A percentile compares a stretch with the other conserved stretches of the same genome.
These are phyloP conservation scores for Pilatotrama ljubarskyi DNA, from an alignment of 768 basidiomycete species.

Conservation along the genomic window DNA sequence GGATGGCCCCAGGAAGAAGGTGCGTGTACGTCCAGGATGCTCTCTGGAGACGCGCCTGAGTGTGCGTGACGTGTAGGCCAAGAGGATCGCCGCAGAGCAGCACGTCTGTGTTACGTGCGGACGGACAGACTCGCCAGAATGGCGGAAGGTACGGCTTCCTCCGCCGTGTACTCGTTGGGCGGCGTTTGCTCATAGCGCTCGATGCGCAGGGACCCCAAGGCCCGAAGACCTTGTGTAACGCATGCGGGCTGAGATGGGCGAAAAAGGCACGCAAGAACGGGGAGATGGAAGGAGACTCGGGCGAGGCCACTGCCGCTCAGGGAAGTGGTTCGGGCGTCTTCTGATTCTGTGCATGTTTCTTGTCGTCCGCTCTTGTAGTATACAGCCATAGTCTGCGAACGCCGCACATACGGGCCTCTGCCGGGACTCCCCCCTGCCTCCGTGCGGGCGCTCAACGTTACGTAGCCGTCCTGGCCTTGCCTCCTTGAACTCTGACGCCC, in stretches of 20 bases:
- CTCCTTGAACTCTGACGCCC: background rate
- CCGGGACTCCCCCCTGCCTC: too few species aligned
- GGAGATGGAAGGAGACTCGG: conserved; percentile 22
- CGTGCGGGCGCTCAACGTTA: too few species aligned
- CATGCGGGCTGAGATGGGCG: conserved; percentile 93
- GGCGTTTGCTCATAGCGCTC: background rate
- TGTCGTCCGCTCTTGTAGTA: background rate
- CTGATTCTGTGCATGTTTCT: background rate
- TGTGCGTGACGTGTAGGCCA: conserved; percentile 13
- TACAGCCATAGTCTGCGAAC: background rate
- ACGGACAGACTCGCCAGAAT: conserved; percentile 94
- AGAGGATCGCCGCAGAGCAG: conserved; percentile 50
- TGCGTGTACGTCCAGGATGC: conserved; percentile 23
- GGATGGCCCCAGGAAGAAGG: conserved; percentile 62
- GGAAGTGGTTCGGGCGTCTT: background rate
- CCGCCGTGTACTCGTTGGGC: background rate
- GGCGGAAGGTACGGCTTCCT: conserved; percentile 69
- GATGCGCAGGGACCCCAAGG: conserved; percentile 79
- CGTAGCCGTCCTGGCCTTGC: background rate
- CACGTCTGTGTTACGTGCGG: conserved; percentile 93
- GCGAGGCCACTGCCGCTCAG: conserved; percentile 11
- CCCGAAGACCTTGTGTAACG: conserved; percentile 97
- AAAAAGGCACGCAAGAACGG: conserved; percentile 58
- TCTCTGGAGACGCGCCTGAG: background rate
- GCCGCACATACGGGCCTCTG: too few species aligned